Conservation (phyloP, 768 basidiomycete species). For the Wakefieldia striispora region DNA sequence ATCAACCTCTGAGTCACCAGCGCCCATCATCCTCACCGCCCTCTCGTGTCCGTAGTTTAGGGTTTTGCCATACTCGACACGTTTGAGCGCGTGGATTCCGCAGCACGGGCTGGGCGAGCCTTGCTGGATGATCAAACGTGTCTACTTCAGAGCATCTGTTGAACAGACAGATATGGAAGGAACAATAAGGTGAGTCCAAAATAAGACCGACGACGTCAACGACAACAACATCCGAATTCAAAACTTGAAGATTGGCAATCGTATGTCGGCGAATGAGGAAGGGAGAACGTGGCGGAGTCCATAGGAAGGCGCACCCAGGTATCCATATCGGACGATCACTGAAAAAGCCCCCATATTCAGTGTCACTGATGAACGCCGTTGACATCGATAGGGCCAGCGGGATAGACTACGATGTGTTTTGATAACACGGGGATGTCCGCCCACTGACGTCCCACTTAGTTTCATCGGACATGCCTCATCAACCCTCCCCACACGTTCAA, state of each 20-base stretch:
- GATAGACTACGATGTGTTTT: background rate
- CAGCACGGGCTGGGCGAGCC: background rate
- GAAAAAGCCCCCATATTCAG: background rate
- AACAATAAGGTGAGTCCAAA: constrained; percentile 8
- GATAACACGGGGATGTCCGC: constrained; percentile 16
- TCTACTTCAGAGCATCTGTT: background rate
- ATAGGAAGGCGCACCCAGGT: background rate
- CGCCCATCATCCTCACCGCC: background rate
- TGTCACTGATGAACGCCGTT: no score
- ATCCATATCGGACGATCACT: background rate
- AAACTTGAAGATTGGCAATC: constrained; percentile 11
- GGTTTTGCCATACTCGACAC: background rate
- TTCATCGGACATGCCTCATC: constrained; percentile 1
- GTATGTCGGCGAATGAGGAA: background rate
- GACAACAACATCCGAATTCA: background rate
- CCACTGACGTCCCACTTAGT: background rate
- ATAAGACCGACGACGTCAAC: background rate
- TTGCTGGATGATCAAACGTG: constrained; percentile 4
- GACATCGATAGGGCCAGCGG: background rate
- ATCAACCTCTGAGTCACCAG: background rate
- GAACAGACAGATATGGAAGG: background rate
- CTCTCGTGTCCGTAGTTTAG: background rate
- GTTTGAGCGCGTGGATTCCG: background rate
- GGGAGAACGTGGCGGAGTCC: no score
- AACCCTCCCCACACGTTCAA: background rate